phyloP scores from a whole-genome alignment of 2,329 filamentous ascomycete species.

The Fusarium oxysporum region DNA sequence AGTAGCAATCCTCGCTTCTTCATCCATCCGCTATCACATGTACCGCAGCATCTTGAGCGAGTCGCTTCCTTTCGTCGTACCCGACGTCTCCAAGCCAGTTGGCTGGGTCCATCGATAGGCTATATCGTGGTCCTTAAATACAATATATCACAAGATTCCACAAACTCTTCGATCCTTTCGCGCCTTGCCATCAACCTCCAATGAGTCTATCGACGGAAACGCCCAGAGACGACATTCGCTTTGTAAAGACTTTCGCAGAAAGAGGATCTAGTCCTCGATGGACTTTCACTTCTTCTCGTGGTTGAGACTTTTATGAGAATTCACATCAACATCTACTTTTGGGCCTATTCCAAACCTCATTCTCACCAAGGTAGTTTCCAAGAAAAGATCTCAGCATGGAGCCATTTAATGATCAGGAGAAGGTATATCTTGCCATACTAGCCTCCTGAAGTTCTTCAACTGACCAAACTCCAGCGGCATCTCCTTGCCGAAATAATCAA shows the following conservation, averaged over 20 bases:
- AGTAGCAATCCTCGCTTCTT: slow-evolving; percentile 35
- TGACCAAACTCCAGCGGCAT: slow-evolving; percentile 59
- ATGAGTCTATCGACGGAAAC: background rate
- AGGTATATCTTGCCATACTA: slow-evolving; percentile 53
- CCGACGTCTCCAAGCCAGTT: slow-evolving; percentile 29
- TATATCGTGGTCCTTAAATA: background rate
- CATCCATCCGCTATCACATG: slow-evolving; percentile 33
- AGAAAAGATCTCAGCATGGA: slow-evolving; percentile 26
- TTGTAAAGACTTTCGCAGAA: background rate
- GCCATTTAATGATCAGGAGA: slow-evolving; percentile 62
- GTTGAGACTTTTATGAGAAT: background rate
- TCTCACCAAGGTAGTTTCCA: background rate
- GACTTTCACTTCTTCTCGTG: background rate
- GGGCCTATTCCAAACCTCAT: background rate
- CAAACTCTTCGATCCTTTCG: background rate
- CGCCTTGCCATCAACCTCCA: background rate
- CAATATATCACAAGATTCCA: background rate
- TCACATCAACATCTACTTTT: background rate
- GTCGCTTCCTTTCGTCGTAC: slow-evolving; percentile 34
- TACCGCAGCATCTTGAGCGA: slow-evolving; percentile 26
- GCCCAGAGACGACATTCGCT: background rate
- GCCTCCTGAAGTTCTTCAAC: background rate
- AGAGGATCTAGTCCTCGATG: background rate
- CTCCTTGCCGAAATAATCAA: slow-evolving; percentile 70
- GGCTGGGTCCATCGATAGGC: slow-evolving; percentile 13